Conservation (phyloP, 2,329 filamentous ascomycete species). For the Fusarium veterinarium region DNA sequence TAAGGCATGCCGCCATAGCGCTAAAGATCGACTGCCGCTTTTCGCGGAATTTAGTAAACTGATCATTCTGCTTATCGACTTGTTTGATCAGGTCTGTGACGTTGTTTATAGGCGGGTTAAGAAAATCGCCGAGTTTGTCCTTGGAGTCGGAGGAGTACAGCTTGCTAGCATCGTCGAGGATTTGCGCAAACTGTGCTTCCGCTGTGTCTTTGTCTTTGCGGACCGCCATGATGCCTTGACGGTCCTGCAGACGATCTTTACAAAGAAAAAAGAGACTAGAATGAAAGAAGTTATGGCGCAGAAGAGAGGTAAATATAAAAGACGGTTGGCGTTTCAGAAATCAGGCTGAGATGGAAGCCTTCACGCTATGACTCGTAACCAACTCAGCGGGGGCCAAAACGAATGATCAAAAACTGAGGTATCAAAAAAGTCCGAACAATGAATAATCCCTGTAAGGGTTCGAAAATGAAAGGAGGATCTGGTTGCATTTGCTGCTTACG, state of each 20-base stretch:
- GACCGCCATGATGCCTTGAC: constrained; percentile 32
- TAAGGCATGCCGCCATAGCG: constrained; percentile 47
- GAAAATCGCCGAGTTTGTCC: constrained; percentile 47
- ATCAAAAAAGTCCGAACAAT: neutral
- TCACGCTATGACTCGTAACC: constrained; percentile 4
- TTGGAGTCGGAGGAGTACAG: constrained; percentile 47
- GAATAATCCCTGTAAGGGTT: neutral
- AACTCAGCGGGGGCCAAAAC: neutral
- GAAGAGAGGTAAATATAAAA: neutral
- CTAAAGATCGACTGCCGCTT: constrained; percentile 51
- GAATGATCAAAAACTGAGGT: constrained; percentile 7
- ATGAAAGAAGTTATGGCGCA: neutral
- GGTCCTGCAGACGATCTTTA: neutral
- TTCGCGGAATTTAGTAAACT: constrained; percentile 53
- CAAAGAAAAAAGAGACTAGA: neutral
- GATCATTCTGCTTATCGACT: constrained; percentile 51
- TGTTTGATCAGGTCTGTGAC: constrained; percentile 49
- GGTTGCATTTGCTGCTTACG: constrained; percentile 28
- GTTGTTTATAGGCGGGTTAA: constrained; percentile 48
- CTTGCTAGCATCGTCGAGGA: constrained; percentile 51
- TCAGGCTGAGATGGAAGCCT: constrained; percentile 12
- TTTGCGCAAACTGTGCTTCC: constrained; percentile 44
- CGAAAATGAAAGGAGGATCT: neutral
- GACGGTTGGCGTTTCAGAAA: constrained; percentile 22
- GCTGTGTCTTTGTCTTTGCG: constrained; percentile 31